Percentiles rank a stretch among this genome's conserved stretches.
These are phyloP conservation scores for Biscutella laevigata DNA, from an alignment of 441 rosid species.

Conservation along the genomic window DNA sequence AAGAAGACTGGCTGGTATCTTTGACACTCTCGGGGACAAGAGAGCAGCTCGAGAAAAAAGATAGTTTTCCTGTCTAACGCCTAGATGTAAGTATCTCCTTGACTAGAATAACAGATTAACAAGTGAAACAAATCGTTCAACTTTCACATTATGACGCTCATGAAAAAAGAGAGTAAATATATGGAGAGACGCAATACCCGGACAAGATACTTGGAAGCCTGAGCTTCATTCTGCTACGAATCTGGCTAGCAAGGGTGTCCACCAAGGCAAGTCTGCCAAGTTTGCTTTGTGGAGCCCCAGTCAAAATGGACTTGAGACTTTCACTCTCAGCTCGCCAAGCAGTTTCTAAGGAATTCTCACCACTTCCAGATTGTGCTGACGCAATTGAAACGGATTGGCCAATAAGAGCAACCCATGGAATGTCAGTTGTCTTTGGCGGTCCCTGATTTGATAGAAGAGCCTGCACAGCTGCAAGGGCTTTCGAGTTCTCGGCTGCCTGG, in stretches of 20 bases:
- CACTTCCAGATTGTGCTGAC: slow-evolving; percentile 58
- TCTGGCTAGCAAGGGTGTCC: slow-evolving; percentile 57
- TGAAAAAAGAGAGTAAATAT: not conserved
- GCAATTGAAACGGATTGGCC: slow-evolving; percentile 66
- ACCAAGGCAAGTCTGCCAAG: slow-evolving; percentile 65
- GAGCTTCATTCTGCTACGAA: slow-evolving; percentile 67
- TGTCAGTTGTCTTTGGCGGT: slow-evolving; percentile 57
- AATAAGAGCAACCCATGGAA: slow-evolving; percentile 67
- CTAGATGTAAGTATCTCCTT: not conserved
- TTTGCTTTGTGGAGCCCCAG: slow-evolving; percentile 58
- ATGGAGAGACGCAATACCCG: slow-evolving; percentile 24
- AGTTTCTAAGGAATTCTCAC: slow-evolving; percentile 65
- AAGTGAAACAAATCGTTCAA: not conserved
- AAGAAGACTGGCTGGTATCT: not conserved
- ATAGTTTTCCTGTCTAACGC: not conserved
- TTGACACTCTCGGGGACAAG: not conserved
- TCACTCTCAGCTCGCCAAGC: slow-evolving; percentile 78
- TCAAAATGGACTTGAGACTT: slow-evolving; percentile 59
- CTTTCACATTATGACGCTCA: slow-evolving; percentile 6
- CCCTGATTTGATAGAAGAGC: slow-evolving; percentile 59
- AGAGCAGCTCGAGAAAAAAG: not conserved
- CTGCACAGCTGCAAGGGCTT: slow-evolving; percentile 56
- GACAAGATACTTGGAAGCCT: slow-evolving; percentile 57
- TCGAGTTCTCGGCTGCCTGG: slow-evolving; percentile 54
- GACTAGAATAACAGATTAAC: not conserved